A percentile compares a stretch with the other conserved stretches of the same genome.
These are phyloP conservation scores for Backusella macrospora DNA, from an alignment of 192 early-diverging fungal species.

Conservation along the genomic window DNA sequence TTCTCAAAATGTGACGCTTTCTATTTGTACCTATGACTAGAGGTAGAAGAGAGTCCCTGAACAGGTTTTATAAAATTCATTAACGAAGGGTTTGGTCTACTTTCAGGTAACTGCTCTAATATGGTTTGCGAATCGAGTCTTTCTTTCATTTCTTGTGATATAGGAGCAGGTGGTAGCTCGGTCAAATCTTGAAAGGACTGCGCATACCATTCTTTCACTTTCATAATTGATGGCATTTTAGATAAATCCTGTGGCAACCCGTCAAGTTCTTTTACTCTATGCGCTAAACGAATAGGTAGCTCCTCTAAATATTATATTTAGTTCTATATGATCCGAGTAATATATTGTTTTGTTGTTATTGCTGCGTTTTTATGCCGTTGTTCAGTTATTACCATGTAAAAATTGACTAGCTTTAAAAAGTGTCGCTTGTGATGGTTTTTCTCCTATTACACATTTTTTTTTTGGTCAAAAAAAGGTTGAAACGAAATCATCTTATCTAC, in stretches of 20 bases:
- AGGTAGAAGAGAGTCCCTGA: constrained; percentile 30
- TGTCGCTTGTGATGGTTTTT: constrained; percentile 74
- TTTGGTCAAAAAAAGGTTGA: neutral
- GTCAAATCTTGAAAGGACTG: constrained; percentile 71
- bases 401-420: constrained; percentile 79
- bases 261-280: constrained; percentile 94
- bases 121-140: constrained; percentile 31
- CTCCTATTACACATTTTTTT: constrained; percentile 28
- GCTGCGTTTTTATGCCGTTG: neutral
- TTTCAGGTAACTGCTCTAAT: constrained; percentile 41
- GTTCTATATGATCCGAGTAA: neutral
- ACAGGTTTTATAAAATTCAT: constrained; percentile 1
- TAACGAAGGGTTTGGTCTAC: constrained; percentile 49
- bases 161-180: constrained; percentile 1
- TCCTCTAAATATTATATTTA: constrained; percentile 58
- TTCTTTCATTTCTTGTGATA: constrained; percentile 16
- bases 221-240: constrained; percentile 89
- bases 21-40: constrained; percentile 51
- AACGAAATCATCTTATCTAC: neutral
- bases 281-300: constrained; percentile 90
- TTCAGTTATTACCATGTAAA: constrained; percentile 51
- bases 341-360: neutral
- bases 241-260: constrained; percentile 81
- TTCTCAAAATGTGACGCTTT: neutral
- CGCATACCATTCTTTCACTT: constrained; percentile 96